Evolutionary conservation across 2,329 filamentous ascomycete species (phyloP).

Genomic region (Colletotrichum sp.): DNA sequence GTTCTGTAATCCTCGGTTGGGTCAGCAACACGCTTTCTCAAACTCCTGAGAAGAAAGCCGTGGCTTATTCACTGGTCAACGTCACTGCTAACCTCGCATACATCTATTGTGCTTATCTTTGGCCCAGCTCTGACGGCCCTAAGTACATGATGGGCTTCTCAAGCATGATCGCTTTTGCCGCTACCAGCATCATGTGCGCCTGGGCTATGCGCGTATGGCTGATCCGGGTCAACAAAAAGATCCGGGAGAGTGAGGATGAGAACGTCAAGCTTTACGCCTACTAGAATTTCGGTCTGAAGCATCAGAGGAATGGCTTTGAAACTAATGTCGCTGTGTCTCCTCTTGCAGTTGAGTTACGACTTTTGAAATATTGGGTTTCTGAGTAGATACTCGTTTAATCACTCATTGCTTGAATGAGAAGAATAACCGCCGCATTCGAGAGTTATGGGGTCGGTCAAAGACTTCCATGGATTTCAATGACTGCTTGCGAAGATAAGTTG

Average conservation of each 20-base stretch:
- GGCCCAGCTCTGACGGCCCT: constrained; percentile 51
- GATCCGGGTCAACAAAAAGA: constrained; percentile 24
- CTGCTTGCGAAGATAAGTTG: neutral
- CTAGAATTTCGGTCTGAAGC: neutral
- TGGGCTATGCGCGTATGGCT: constrained; percentile 25
- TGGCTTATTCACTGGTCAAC: constrained; percentile 65
- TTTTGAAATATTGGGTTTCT: neutral
- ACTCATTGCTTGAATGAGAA: neutral
- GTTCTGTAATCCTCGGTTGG: constrained; percentile 61
- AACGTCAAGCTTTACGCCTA: constrained; percentile 24
- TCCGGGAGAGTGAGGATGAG: constrained; percentile 23
- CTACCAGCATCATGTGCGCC: constrained; percentile 3
- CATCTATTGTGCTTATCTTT: constrained; percentile 61
- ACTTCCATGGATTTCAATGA: neutral
- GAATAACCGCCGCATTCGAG: neutral
- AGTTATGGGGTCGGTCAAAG: neutral
- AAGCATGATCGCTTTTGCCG: constrained; percentile 66
- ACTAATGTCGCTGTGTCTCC: neutral
- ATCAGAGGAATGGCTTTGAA: neutral
- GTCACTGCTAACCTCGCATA: constrained; percentile 59
- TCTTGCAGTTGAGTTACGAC: neutral
- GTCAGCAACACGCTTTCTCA: constrained; percentile 77
- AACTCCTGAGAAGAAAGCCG: constrained; percentile 72
- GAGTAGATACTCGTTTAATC: neutral
- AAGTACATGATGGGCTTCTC: constrained; percentile 59